Evolutionary conservation across 768 basidiomycete species (phyloP), one percentile per base, ranked within the genome.

Genomic region (Suillus americanus): DNA sequence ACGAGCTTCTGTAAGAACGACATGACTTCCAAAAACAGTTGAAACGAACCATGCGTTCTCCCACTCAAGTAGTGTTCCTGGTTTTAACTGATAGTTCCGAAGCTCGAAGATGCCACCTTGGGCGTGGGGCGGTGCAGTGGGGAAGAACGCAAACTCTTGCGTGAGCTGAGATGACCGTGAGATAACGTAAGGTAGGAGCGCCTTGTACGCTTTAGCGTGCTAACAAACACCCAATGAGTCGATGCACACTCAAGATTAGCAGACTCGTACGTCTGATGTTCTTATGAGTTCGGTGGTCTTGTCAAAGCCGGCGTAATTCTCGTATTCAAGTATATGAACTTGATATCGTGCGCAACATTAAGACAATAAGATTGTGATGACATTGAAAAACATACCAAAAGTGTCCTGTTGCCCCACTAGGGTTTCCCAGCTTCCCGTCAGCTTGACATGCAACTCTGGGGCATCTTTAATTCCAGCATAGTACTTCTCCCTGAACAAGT

Each of bases 111-210:
- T 82, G 6, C 97, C 97, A 7, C 96, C 97, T 69, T 91, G 85
- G 5, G 87, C 83, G 68, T 85, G 90, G 6, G 96, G 95, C 40
- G 95, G 94, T 23, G 92, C 85, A 2, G 95, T 93, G 7, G 95
- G 94, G 73, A 96, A 88, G 80, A 98, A 97, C 1, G 93, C 94
- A 78, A 99, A 99, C 75, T 99, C 97, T 74, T 95, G 94, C 69
- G 86, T 88, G 56, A 97, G 84, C 69, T 97, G 94, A 18, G 84
- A 83, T 37, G 88, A 83, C 48, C 96, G 87, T 18, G 87, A 88
- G 14, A 77, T 82, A 45, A 99, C 75, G 72, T 86, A 85, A 6
- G 95, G 96, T 14, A 94, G 83, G 81, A 98, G 85, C 28, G 83
- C 84, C 66, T 87, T 80, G 77, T 89, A 94, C 57, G 89, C 83